Evolutionary conservation across 148 eudicot species (phyloP).

Genomic region (Rhododendron mucronatum): DNA sequence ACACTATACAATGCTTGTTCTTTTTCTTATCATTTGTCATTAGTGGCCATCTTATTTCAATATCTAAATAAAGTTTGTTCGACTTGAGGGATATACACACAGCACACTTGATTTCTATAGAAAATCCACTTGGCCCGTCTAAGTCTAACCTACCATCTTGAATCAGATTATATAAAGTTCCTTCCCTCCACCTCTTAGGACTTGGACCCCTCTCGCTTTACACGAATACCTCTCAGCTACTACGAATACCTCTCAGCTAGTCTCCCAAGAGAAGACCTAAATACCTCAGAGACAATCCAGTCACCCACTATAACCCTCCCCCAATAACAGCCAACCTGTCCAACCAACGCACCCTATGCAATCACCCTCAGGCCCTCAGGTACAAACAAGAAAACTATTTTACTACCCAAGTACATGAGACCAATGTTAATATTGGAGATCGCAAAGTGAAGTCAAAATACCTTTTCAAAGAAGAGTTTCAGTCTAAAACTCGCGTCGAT

Average conservation of each 20-base stretch:
- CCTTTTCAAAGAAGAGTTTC: constrained; percentile 90
- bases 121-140: background rate
- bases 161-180: background rate
- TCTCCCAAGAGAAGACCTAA: background rate
- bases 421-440: background rate
- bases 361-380: background rate
- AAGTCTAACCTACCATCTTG: background rate
- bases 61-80: background rate
- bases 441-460: constrained; percentile 14
- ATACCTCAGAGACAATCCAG: background rate
- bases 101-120: background rate
- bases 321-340: background rate
- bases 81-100: background rate
- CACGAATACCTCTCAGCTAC: background rate
- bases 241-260: background rate
- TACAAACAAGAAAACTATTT: background rate
- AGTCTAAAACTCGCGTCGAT: constrained; percentile 79
- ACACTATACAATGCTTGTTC: background rate
- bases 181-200: background rate
- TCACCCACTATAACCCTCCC: background rate
- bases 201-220: background rate
- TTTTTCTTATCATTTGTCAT: background rate
- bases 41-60: background rate
- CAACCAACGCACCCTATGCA: background rate
- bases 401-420: background rate